Percentiles rank a stretch among this genome's conserved stretches.
phyloP scores from a whole-genome alignment of 805 yeast species.

The Candida pseudoglaebosa region DNA sequence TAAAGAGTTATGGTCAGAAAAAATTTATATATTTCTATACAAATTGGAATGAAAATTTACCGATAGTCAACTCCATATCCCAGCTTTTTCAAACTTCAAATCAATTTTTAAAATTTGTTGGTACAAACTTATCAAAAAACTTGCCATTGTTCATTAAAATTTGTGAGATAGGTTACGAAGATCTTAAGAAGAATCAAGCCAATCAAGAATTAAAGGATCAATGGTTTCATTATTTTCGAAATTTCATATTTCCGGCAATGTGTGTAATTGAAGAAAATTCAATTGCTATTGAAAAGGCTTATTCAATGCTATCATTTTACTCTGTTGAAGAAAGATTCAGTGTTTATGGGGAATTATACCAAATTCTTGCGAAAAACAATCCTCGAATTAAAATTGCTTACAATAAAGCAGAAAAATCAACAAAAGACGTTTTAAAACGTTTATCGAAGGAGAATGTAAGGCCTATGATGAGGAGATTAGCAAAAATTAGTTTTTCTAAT shows the following conservation, averaged over 20 bases:
- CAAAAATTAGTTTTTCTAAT: constrained; percentile 67
- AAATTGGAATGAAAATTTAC: constrained; percentile 46
- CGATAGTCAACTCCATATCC: constrained; percentile 31
- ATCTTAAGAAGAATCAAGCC: constrained; percentile 20
- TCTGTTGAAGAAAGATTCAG: constrained; percentile 65
- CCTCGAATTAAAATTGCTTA: constrained; percentile 55
- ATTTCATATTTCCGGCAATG: constrained; percentile 62
- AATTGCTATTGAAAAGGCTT: constrained; percentile 58
- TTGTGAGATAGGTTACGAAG: constrained; percentile 52
- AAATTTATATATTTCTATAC: constrained; percentile 39
- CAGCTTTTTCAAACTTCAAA: constrained; percentile 47
- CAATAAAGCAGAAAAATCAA: constrained; percentile 69
- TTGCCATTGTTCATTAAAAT: constrained; percentile 51
- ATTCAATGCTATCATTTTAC: constrained; percentile 47
- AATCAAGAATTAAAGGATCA: constrained; percentile 14
- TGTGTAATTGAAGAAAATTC: constrained; percentile 53
- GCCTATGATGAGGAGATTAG: constrained; percentile 67
- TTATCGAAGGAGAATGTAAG: constrained; percentile 75
- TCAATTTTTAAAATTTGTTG: constrained; percentile 50
- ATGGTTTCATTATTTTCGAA: constrained; percentile 63
- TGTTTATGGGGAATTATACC: constrained; percentile 74
- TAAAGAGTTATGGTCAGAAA: constrained; percentile 20
- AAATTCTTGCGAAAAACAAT: constrained; percentile 52
- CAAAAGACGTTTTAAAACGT: constrained; percentile 74
- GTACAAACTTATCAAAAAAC: constrained; percentile 49